Conservation (phyloP, 116 monocot species). For the Papilionanthe hybrid region DNA sequence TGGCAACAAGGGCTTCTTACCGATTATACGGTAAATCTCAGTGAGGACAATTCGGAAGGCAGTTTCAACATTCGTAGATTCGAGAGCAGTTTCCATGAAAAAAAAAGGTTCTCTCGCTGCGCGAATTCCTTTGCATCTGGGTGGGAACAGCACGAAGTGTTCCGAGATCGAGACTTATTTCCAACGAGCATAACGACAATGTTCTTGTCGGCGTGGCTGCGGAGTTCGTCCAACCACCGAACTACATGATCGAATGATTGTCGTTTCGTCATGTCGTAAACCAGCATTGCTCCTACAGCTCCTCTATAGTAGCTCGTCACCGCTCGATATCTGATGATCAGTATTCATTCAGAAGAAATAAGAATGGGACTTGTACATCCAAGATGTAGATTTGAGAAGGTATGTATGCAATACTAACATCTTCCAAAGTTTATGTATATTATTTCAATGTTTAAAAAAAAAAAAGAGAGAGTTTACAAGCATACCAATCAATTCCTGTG, state of each 20-base stretch:
- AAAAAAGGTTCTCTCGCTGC: constrained; percentile 62
- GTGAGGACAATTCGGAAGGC: constrained; percentile 57
- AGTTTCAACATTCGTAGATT: constrained; percentile 66
- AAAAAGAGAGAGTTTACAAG: background rate
- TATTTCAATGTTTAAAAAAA: background rate
- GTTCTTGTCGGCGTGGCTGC: constrained; percentile 70
- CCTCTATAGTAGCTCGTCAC: constrained; percentile 90
- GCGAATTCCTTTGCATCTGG: constrained; percentile 74
- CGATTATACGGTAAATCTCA: constrained; percentile 68
- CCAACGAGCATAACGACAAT: constrained; percentile 72
- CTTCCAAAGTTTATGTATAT: too few relatives aligned
- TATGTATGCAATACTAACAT: background rate
- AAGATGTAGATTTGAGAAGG: background rate
- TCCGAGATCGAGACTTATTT: constrained; percentile 72
- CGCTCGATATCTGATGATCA: constrained; percentile 54
- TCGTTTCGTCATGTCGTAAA: constrained; percentile 81
- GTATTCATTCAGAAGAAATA: too few relatives aligned
- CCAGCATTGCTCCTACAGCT: constrained; percentile 78
- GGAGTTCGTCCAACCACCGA: constrained; percentile 68
- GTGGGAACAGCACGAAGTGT: constrained; percentile 50
- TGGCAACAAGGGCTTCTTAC: constrained; percentile 66
- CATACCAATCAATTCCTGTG: too few relatives aligned
- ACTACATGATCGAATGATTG: constrained; percentile 72
- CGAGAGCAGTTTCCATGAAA: constrained; percentile 88
- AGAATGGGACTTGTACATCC: too few relatives aligned